A percentile compares a stretch with the other conserved stretches of the same genome.
Evolutionary conservation across 257 asterid genomes (phyloP).

Genomic region (Nicotiana otophora): DNA sequence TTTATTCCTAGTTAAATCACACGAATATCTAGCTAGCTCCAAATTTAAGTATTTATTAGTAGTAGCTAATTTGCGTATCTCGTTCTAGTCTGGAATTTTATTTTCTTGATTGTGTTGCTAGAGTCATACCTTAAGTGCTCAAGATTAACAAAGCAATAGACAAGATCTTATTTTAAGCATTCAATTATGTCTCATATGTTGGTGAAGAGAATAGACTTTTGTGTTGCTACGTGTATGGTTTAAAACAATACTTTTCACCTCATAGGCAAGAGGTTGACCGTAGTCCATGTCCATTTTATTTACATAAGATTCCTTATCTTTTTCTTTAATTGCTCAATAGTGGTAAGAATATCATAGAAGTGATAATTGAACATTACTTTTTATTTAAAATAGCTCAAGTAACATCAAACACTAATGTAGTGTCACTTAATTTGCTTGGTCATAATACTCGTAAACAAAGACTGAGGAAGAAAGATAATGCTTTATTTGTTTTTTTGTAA

Average conservation of each 20-base stretch:
- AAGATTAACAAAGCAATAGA: slow-evolving; percentile 4
- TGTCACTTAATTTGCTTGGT: no score
- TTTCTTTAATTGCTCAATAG: background rate
- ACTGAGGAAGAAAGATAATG: no score
- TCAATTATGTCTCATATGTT: background rate
- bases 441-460: no score
- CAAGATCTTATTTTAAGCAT: background rate
- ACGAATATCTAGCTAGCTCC: background rate
- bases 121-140: background rate
- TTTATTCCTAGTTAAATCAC: background rate
- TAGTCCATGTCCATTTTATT: background rate
- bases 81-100: background rate
- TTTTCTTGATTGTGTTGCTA: slow-evolving; percentile 5
- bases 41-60: no score
- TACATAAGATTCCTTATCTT: background rate
- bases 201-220: background rate
- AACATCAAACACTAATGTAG: background rate
- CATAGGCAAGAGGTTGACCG: background rate
- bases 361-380: background rate
- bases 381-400: no score
- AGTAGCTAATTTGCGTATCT: background rate
- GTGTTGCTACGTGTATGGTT: no score
- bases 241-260: background rate
- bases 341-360: background rate
- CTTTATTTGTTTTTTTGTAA: no score